phyloP scores from a whole-genome alignment of 768 basidiomycete genomes.

The Lentinus brumalis region DNA sequence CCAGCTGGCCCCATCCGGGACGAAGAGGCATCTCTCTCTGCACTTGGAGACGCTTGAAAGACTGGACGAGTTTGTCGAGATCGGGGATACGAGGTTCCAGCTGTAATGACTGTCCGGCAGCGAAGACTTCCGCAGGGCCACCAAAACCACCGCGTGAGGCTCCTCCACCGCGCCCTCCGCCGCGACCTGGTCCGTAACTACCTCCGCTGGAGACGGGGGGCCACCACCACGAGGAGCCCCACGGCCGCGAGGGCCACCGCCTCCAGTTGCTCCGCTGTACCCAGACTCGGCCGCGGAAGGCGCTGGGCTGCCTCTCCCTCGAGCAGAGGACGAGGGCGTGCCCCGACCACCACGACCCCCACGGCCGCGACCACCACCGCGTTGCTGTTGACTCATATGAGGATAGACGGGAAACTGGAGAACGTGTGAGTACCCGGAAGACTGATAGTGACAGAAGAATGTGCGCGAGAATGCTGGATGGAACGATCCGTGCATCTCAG shows the following conservation, averaged over 20 bases:
- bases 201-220: neutral
- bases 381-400: constrained; percentile 4
- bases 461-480: too few species aligned
- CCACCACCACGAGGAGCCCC: neutral
- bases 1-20: constrained; percentile 58
- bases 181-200: neutral
- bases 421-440: too few species aligned
- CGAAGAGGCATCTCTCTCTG: constrained; percentile 44
- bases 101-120: constrained; percentile 3
- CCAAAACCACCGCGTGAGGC: constrained; percentile 7
- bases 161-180: constrained; percentile 7
- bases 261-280: neutral
- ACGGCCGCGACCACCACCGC: neutral
- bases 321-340: constrained; percentile 2
- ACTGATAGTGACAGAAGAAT: too few species aligned
- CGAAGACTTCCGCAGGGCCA: constrained; percentile 21
- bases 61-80: constrained; percentile 27
- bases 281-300: neutral
- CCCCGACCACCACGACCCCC: constrained; percentile 9
- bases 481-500: too few species aligned
- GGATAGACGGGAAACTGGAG: too few species aligned
- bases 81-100: constrained; percentile 14
- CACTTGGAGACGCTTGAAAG: constrained; percentile 33
- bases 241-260: neutral
- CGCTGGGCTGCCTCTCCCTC: constrained; percentile 9